Evolutionary conservation across 768 basidiomycete genomes (phyloP), one percentile per base, ranked within the genome.

Genomic region (Amanita phalloides): DNA sequence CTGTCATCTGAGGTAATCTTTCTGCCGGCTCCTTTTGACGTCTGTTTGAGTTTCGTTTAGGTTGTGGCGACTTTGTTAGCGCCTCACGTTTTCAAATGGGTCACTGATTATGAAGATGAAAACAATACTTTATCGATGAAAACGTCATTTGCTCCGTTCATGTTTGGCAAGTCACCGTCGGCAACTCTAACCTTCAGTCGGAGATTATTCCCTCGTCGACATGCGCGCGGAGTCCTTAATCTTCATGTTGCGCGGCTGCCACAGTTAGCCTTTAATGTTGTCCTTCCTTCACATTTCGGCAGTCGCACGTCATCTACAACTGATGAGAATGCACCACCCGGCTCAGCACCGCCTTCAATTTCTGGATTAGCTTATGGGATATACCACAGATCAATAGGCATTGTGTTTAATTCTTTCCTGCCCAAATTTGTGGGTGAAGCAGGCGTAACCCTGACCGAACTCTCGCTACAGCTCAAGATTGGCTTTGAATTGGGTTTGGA

Each of bases 371-470:
- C 70, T 36, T 64, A 65, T 55, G 68, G 77, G 26, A 57, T 71
- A 26, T 68, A 68, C 48, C 73, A 74, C 43, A 78, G 72, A 67
- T 70, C 71, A 9, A 67, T 66, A 53, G 81, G 81, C 9, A 44
- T 81, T 45, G 59, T 65, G 14, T 71, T 87, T 45, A 68, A 71
- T 21, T 71, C 71, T 9, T 57, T 72, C 28, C 54, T 74, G 36
- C 76, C 82, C 0, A 71, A 69, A 54, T 55, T 85, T 37, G 66
- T 72, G 20, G 75, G 69, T 17, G 76, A 82, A 57, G 71, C 74
- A 58, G 75, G 73, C 6, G 49, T 85, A 21, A 68, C 68, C 10
- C 68, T 86, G 32, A 58, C 72, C 8, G 80, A 85, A 59, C 71
- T 86, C 25, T 74, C 79, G 3, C 60, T 78, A 42, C 71, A 75